Percentiles rank a stretch among this genome's conserved stretches.
These are phyloP conservation scores for Penicillium expansum DNA, from an alignment of 2,329 filamentous ascomycete genomes.

Conservation along the genomic window DNA sequence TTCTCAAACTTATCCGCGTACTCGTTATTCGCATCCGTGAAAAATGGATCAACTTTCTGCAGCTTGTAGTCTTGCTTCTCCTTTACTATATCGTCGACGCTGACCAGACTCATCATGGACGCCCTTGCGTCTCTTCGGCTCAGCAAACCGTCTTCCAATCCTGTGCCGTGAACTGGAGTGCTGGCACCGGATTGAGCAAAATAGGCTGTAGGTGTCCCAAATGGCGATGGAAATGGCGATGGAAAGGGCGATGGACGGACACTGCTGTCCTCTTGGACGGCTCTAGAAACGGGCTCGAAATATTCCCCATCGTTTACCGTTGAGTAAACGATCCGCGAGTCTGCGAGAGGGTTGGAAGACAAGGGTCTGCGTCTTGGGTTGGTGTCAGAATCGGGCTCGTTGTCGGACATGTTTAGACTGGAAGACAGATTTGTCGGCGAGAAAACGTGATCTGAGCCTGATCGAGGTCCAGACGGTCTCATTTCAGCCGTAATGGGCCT, in stretches of 20 bases:
- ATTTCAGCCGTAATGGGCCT: background rate
- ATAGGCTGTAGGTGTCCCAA: conserved; percentile 6
- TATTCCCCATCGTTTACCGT: conserved; percentile 3
- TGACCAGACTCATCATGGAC: conserved; percentile 49
- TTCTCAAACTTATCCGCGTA: conserved; percentile 60
- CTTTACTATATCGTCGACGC: conserved; percentile 52
- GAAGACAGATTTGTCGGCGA: conserved; percentile 1
- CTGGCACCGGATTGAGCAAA: conserved; percentile 8
- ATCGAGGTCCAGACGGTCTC: conserved; percentile 4
- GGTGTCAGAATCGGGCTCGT: background rate
- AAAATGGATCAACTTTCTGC: conserved; percentile 66
- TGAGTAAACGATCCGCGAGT: conserved; percentile 6
- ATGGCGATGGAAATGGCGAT: conserved; percentile 3
- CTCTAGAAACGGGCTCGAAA: background rate
- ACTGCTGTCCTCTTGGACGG: background rate
- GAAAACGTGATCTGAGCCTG: background rate
- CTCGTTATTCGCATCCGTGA: conserved; percentile 61
- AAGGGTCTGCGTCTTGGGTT: background rate
- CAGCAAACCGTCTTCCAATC: background rate
- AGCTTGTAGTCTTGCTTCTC: conserved; percentile 60
- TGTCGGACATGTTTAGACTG: background rate
- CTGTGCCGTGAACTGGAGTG: background rate
- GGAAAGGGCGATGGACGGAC: conserved; percentile 1
- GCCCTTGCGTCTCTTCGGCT: conserved; percentile 38
- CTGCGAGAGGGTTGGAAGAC: background rate